A percentile compares a stretch with the other conserved stretches of the same genome.
Evolutionary conservation across 768 basidiomycete genomes (phyloP).

Genomic region (Leccinum truebloodii): DNA sequence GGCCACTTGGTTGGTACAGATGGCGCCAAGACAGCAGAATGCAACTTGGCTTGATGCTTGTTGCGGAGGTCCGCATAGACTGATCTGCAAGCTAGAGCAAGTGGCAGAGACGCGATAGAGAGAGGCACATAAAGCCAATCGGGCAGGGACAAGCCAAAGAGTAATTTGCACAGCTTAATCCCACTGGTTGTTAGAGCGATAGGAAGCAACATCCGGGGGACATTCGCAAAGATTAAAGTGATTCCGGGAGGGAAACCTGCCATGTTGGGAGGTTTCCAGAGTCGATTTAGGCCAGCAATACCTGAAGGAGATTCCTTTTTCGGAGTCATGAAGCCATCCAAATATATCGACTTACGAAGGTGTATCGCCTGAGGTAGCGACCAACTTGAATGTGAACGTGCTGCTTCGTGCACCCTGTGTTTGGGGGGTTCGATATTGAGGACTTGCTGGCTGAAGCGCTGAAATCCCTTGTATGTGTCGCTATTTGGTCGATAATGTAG

Average conservation of each 20-base stretch:
- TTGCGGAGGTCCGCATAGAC: slow-evolving; percentile 11
- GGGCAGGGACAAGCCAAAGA: slow-evolving; percentile 5
- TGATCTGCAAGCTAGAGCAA: slow-evolving; percentile 16
- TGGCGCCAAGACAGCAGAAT: slow-evolving; percentile 35
- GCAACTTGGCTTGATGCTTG: slow-evolving; percentile 7
- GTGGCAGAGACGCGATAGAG: slow-evolving; percentile 23
- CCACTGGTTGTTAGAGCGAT: slow-evolving; percentile 12
- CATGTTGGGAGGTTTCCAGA: slow-evolving; percentile 12
- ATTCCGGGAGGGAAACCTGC: slow-evolving; percentile 34
- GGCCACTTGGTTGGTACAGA: slow-evolving; percentile 34
- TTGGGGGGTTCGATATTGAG: too few relatives aligned
- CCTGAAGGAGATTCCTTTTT: neutral
- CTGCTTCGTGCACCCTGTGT: too few relatives aligned
- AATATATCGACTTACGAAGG: neutral
- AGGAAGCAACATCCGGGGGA: slow-evolving; percentile 21
- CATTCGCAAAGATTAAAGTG: slow-evolving; percentile 23
- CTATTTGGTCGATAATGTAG: too few relatives aligned
- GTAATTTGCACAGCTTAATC: slow-evolving; percentile 7
- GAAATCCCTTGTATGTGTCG: too few relatives aligned
- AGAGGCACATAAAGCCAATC: slow-evolving; percentile 14
- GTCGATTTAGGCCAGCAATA: neutral
- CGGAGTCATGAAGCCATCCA: neutral
- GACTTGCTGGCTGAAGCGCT: too few relatives aligned
- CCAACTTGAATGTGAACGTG: too few relatives aligned
- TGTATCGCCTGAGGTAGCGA: neutral